Percentiles rank a stretch among this genome's conserved stretches.
These are phyloP conservation scores for Hypoxylon rubiginosum DNA, from an alignment of 2,329 filamentous ascomycete genomes.

Conservation along the genomic window DNA sequence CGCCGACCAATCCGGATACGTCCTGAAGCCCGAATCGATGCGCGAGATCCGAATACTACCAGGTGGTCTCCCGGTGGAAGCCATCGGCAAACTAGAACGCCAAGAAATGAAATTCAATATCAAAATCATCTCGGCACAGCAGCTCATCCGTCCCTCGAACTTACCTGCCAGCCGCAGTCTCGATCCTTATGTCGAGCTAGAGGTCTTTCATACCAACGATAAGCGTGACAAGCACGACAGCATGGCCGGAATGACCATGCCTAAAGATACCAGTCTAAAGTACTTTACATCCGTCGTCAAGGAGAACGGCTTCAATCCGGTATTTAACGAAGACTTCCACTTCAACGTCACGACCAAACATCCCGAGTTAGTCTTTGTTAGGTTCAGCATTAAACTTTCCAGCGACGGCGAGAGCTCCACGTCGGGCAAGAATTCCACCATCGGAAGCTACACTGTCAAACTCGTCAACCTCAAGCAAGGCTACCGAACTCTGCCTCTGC, in stretches of 20 bases:
- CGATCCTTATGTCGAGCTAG: conserved; percentile 94
- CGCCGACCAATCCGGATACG: conserved; percentile 88
- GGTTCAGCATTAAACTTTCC: conserved; percentile 92
- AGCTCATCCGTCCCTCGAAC: conserved; percentile 85
- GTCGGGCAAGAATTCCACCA: conserved; percentile 68
- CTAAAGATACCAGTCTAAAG: conserved; percentile 74
- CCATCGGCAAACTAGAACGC: conserved; percentile 76
- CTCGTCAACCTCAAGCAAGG: conserved; percentile 90
- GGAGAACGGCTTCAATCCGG: conserved; percentile 94
- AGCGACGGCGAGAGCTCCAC: conserved; percentile 79
- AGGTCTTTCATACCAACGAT: conserved; percentile 94
- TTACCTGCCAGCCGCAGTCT: conserved; percentile 80
- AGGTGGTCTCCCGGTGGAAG: conserved; percentile 65
- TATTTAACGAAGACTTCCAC: conserved; percentile 83
- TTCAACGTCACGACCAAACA: conserved; percentile 93
- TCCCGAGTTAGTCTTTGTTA: conserved; percentile 92
- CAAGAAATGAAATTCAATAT: conserved; percentile 88
- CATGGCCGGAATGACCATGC: conserved; percentile 65
- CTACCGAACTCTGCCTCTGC: conserved; percentile 90
- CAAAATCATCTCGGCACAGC: conserved; percentile 92
- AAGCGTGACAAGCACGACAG: conserved; percentile 89
- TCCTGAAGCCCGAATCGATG: conserved; percentile 90
- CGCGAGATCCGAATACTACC: conserved; percentile 76
- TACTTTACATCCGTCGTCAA: conserved; percentile 83
- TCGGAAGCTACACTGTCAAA: conserved; percentile 94